Conservation (phyloP, 257 asterid species). For the Solanum gracilifrons region DNA sequence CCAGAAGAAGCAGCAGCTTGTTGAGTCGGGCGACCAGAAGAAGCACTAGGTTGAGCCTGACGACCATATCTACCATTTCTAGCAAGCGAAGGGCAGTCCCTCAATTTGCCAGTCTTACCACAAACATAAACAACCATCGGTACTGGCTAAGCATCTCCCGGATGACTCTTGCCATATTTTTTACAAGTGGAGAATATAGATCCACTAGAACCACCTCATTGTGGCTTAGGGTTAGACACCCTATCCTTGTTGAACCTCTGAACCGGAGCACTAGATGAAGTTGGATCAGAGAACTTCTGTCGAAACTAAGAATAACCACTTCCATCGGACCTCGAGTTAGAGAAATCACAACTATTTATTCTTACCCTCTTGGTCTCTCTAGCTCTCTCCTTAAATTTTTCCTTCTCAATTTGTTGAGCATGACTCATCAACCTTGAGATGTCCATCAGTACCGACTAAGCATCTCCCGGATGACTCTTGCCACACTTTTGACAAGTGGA, state of each 20-base stretch:
- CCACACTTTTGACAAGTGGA: neutral
- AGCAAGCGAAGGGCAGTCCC: no score
- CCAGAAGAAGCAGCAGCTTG: neutral
- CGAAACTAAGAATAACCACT: neutral
- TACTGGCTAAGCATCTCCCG: neutral
- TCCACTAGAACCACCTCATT: neutral
- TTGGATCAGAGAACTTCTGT: neutral
- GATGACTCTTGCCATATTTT: neutral
- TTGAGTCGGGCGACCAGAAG: neutral
- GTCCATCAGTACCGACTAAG: neutral
- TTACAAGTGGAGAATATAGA: neutral
- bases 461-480: neutral
- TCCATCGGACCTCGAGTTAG: neutral
- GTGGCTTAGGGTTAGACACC: neutral
- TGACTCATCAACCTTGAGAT: neutral
- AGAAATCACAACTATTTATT: neutral
- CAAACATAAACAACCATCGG: no score
- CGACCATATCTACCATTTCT: no score
- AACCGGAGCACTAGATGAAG: neutral
- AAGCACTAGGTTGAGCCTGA: no score
- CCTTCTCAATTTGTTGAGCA: neutral
- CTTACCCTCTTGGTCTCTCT: neutral
- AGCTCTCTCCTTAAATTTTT: neutral
- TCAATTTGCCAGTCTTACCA: neutral
- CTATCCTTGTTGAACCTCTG: neutral